Base-by-base conservation (phyloP, 768 basidiomycete genomes). In the Mycena venus region DNA sequence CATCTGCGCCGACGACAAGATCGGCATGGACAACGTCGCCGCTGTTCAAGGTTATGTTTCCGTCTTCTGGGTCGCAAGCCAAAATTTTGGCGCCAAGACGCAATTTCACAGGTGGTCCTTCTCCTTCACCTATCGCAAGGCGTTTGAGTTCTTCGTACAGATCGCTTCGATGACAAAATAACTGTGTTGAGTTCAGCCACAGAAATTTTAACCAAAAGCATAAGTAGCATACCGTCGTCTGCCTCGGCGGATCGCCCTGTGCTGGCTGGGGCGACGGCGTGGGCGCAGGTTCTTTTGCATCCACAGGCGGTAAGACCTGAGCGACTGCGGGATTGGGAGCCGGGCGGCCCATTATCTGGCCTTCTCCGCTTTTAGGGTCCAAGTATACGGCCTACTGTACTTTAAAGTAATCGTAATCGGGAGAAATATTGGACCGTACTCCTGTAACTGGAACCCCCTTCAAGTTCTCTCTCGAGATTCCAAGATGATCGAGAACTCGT, bases 11-110 rank as follows among this genome's bases (percentile, higher is more conserved):
- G 3, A 87, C 79, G 23, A 85, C 70, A 27, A 87, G 70, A 56
- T 86, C 85, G 2, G 83, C 78, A 0, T 70, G 60, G 1, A 86
- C 72, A 36, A 86, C 78, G 60, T 85, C 77, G 11, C 85, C 86
- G 1, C 77, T 79, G 51, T 78, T 75, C 72, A 86, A 81, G 0
- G 83, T 85, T 25, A 85, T 75, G 19, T 74, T 76, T 11, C 82
- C 84, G 0, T 53, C 68, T 12, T 86, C 79, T 44, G 84, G 25
- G 10, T 80, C 27, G 42, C 75, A 76, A 14, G 15, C 63, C 8
- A 62, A 31, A 8, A 73, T 68, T n/a, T 63, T 72, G 23, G 17
- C 27, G 27, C 75, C 75, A 15, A 70, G 75, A 15, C 49, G 68
- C 23, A 76, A 25, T 14, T 65, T 61, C 7, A 25, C 75, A 0